Evolutionary conservation across 139 green algal genomes (phyloP).

Genomic region (Ettlia oleoabundans): DNA sequence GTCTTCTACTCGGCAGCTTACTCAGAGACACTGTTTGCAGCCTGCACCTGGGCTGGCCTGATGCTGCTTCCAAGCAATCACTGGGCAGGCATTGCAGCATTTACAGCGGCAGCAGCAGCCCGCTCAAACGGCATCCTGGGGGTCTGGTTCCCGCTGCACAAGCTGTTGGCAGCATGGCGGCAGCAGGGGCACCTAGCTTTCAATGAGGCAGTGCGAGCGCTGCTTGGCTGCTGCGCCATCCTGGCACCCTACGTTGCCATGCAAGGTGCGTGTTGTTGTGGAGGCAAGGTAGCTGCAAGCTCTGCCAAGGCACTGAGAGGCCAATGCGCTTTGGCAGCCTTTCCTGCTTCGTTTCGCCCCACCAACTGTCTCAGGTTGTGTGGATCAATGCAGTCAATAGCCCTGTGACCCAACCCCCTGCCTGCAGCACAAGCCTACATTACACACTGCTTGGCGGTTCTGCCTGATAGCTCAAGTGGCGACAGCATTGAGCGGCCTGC

Average conservation of each 20-base stretch:
- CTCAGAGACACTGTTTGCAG: conserved; percentile 83
- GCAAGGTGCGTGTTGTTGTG: conserved; percentile 20
- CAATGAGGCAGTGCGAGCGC: not conserved
- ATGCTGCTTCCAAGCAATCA: conserved; percentile 37
- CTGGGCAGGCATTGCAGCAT: conserved; percentile 15
- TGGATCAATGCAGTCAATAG: not conserved
- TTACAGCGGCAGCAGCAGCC: not conserved
- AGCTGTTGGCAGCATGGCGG: not conserved
- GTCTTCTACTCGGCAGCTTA: conserved; percentile 87
- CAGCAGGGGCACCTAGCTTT: not conserved
- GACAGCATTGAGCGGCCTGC: conserved; percentile 23
- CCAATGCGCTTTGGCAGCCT: too few relatives aligned
- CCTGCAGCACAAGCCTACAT: conserved; percentile 8
- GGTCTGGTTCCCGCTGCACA: conserved; percentile 46
- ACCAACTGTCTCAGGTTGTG: too few relatives aligned
- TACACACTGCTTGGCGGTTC: not conserved
- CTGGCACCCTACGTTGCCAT: conserved; percentile 33
- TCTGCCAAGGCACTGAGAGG: too few relatives aligned
- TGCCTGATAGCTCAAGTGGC: too few relatives aligned
- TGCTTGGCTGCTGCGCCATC: conserved; percentile 18
- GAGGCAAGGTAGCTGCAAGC: too few relatives aligned
- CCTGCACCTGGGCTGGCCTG: conserved; percentile 65
- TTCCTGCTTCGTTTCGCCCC: too few relatives aligned
- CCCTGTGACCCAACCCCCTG: not conserved
- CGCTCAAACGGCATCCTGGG: conserved; percentile 67